Evolutionary conservation across 2,329 filamentous ascomycete genomes (phyloP), one percentile per base, ranked within the genome.

Genomic region (Grosmannia huntii): DNA sequence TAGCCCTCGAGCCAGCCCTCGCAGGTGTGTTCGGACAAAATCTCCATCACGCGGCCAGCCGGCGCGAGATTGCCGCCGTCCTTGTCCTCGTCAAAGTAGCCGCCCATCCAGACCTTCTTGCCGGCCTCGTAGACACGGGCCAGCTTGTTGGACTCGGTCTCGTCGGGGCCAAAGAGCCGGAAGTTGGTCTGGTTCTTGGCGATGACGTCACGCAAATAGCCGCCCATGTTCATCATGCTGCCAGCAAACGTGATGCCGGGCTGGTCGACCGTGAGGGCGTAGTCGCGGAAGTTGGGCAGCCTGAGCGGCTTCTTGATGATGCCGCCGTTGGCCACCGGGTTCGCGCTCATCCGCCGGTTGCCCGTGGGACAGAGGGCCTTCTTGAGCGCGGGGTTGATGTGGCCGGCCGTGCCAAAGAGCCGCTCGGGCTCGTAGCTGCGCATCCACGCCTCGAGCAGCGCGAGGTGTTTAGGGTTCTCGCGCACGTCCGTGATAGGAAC

Each of bases 1-100:
- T 90, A 91, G 3, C 87, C 87, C 73, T 91, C 87, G 19, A 91
- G 76, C 87, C 87, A 91, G 28, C 86, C 87, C 69, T 91, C 87
- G 60, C 81, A 82, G 19, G 86, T 90, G 68, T 91, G 87, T 70
- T 91, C 87, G 21, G 83, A 87, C n/a, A 91, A 78, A 68, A 90
- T 90, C 69, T 91, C 87, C 85, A 91, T 90, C 41, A 90, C 87
- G 31, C 86, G 79, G 19, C 87, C 87, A 16, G 78, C 76, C 21
- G 75, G 78, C 6, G 83, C 79, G 27, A 91, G 74, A 65, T 91
- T 90, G 61, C 87, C 87, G 11, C 87, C 87, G 65, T 90, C 84
- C 9, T 73, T 71, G 65, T 91, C 87, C 66, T 90, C 87, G 4
- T 87, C 83, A 61, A 90, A 87, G 68, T 87, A 88, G 55, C 89